Evolutionary conservation across 1,284 basidiomycete species (phyloP), one percentile per base, ranked within the genome.

Genomic region (Tilletia setariae): DNA sequence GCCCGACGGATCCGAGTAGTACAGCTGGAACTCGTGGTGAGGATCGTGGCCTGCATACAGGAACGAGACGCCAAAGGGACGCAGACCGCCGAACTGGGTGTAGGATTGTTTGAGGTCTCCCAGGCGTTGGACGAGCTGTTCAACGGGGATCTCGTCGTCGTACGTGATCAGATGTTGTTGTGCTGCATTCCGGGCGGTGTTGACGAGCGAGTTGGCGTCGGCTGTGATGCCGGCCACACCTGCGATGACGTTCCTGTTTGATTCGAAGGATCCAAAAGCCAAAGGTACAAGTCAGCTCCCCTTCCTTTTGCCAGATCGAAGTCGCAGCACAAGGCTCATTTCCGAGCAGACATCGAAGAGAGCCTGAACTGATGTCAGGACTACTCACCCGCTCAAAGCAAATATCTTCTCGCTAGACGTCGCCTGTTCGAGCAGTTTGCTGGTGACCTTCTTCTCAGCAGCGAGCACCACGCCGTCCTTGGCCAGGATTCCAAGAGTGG

Each of bases 81-180:
- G 92, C 42, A 98, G 89, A 86, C 94, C 94, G 85, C 95, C 95
- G 74, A 89, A 96, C 82, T 98, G 95, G 59, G 95, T 98, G 83
- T 98, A 98, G 9, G 94, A 94, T 83, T 98, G 95, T 86, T 98
- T 98, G 86, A 97, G 89, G 84, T 98, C 92, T 80, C 95, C 98
- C 72, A 98, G 85, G 68, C 91, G 87, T 83, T 98, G 94, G 23
- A 94, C 91, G 68, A 98, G 89, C 77, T 96, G 87, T 83, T 98
- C 95, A 40, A 98, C 95, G 11, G 95, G 95, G 77, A 98, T 98
- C 82, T 97, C 94, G 84, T 98, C 93, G 80, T 98, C 93, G 85
- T 96, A 98, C 64, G 87, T 86, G 76, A 93, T 87, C 63, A 98
- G 85, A 85, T 98, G 93, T 59, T 74, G 75, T 83, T 98, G 95